Conservation (phyloP, 139 green algal species). For the Ettlia oleoabundans region DNA sequence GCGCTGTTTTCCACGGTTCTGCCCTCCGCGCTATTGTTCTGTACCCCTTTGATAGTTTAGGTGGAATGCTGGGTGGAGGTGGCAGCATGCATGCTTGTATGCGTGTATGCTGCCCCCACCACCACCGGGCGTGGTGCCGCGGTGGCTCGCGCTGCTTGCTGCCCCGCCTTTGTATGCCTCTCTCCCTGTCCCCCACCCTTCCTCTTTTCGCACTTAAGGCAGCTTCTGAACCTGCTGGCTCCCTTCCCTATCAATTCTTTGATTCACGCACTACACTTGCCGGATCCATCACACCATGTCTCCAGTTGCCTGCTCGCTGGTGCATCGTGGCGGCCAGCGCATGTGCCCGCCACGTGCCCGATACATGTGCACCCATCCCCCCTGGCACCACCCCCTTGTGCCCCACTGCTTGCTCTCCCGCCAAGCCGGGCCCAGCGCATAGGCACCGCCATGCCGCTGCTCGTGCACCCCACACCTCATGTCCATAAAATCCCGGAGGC, state of each 20-base stretch:
- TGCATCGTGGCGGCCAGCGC: no score
- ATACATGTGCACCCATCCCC: background rate
- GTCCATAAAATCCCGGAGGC: no score
- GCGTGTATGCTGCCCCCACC: background rate
- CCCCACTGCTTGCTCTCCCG: no score
- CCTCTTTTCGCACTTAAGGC: background rate
- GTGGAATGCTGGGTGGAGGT: background rate
- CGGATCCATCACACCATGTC: background rate
- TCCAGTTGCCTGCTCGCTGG: background rate
- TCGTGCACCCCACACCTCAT: no score
- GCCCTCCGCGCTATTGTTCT: constrained; percentile 10
- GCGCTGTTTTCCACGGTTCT: constrained; percentile 14
- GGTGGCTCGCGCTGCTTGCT: background rate
- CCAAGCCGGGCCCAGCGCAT: no score
- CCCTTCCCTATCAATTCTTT: background rate
- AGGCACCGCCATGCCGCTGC: no score
- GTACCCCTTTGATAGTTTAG: constrained; percentile 18
- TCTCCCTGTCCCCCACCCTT: background rate
- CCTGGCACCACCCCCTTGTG: no score
- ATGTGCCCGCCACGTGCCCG: background rate
- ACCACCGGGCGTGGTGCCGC: background rate
- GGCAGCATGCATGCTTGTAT: background rate
- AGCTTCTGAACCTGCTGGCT: background rate
- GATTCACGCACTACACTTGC: background rate
- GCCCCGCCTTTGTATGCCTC: background rate